Evolutionary conservation across 176 grass and related monocot species (phyloP), one percentile per base, ranked within the genome.

Genomic region (Secale cereale): DNA sequence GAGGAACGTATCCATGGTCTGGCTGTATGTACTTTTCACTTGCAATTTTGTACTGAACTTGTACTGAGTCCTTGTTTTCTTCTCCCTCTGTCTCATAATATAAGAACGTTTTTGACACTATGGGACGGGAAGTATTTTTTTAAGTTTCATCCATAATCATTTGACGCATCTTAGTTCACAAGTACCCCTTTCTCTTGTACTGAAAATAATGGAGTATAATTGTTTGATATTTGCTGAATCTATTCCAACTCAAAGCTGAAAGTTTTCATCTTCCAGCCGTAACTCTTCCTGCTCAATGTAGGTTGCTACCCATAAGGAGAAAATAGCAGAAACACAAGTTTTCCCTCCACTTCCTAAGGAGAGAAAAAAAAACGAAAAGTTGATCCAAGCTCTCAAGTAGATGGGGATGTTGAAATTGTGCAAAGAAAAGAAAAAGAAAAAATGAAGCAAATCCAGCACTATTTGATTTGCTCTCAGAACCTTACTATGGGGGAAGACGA

Each of bases 1-100:
- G 87, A 95, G 74, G 75, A 88, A 33, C 74, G 89, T 4, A 74
- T 90, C 78, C 91, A 89, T 87, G 86, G 95, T 94, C 50, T 95
- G 43, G 78, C 29, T 86, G 90, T 92, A 88, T 74, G 82, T 59
- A 23, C 72, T 46, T 74, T 85, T 56, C 22, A 17, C 43, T 78
- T 62, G 48, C 70, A 59, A 54, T 86, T 82, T 37, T 23, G n/a
- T n/a, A n/a, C n/a, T n/a, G n/a, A n/a, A n/a, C n/a, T n/a, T n/a
- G n/a, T n/a, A n/a, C n/a, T n/a, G n/a, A n/a, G n/a, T n/a, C n/a
- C n/a, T n/a, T n/a, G n/a, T n/a, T n/a, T n/a, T n/a, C n/a, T n/a
- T n/a, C n/a, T n/a, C n/a, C n/a, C n/a, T n/a, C n/a, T n/a, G n/a
- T n/a, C n/a, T n/a, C n/a, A n/a, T n/a, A n/a, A n/a, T n/a, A n/a